Conservation (phyloP, 352 stramenopile species). For the Phytophthora lateralis region DNA sequence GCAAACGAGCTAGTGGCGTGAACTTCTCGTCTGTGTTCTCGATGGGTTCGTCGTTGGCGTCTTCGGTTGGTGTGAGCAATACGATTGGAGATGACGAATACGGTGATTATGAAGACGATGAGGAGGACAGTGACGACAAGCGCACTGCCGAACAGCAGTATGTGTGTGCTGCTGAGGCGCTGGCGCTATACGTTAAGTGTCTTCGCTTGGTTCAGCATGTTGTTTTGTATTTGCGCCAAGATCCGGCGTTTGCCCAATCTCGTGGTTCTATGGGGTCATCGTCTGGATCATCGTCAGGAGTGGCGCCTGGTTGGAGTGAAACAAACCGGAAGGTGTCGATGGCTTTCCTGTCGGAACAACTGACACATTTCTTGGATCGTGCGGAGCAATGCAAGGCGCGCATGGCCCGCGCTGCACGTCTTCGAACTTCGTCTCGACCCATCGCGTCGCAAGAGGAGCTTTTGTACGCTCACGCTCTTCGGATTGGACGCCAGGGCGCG, state of each 20-base stretch:
- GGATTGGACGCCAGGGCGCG: conserved; percentile 62
- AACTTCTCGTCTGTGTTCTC: conserved; percentile 68
- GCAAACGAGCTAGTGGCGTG: conserved; percentile 27
- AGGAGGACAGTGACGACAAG: conserved; percentile 41
- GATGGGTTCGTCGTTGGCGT: conserved; percentile 58
- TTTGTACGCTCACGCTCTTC: conserved; percentile 66
- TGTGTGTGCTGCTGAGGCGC: conserved; percentile 59
- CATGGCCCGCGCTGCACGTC: conserved; percentile 38
- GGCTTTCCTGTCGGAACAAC: conserved; percentile 61
- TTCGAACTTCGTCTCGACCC: conserved; percentile 6
- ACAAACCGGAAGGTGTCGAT: conserved; percentile 66
- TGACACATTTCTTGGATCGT: conserved; percentile 66
- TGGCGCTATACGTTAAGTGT: conserved; percentile 76
- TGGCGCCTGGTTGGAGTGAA: conserved; percentile 37
- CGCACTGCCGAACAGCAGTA: conserved; percentile 53
- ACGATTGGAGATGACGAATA: conserved; percentile 34
- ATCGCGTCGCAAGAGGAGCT: conserved; percentile 64
- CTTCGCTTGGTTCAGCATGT: conserved; percentile 68
- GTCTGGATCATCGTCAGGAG: conserved; percentile 13
- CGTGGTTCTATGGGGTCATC: conserved; percentile 29
- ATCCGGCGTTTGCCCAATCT: conserved; percentile 34
- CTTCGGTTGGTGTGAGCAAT: conserved; percentile 38
- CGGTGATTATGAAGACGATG: conserved; percentile 36
- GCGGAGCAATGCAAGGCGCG: conserved; percentile 68
- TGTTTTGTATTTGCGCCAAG: conserved; percentile 65